A percentile compares a stretch with the other conserved stretches of the same genome.
Evolutionary conservation across 345 rosid genomes (phyloP).

Genomic region (Nephelium lappaceum): DNA sequence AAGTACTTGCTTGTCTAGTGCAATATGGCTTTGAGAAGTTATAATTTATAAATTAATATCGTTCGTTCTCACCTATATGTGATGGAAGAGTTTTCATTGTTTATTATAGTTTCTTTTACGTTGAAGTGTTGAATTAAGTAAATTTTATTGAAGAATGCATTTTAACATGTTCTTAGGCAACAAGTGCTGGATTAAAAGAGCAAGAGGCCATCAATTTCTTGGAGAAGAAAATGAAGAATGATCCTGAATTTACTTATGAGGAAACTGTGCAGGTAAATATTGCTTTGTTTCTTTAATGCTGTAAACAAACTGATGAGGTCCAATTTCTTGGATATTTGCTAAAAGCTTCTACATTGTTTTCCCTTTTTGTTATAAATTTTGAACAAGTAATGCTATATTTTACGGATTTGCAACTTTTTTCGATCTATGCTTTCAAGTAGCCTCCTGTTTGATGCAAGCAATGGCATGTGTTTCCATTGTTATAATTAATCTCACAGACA

Average conservation of each 20-base stretch:
- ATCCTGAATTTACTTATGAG: slow-evolving; percentile 76
- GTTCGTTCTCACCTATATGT: not conserved
- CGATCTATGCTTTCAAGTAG: not conserved
- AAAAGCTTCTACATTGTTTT: not conserved
- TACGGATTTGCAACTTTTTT: not conserved
- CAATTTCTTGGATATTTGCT: not conserved
- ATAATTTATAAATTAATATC: not conserved
- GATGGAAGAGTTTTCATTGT: not conserved
- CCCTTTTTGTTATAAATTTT: not conserved
- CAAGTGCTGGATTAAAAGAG: slow-evolving; percentile 97
- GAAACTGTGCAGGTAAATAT: slow-evolving; percentile 92
- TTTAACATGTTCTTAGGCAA: slow-evolving; percentile 59
- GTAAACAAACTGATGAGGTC: not conserved
- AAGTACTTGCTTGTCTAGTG: not conserved
- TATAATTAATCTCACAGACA: not conserved
- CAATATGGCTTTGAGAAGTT: not conserved
- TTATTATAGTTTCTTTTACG: not conserved
- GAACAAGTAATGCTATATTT: not conserved
- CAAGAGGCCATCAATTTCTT: slow-evolving; percentile 98
- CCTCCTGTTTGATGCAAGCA: not conserved
- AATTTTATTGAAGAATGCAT: slow-evolving; percentile 3
- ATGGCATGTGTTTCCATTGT: not conserved
- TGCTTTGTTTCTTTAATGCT: slow-evolving; percentile 1
- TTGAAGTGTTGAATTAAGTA: not conserved
- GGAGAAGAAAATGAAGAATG: slow-evolving; percentile 99